A percentile compares a stretch with the other conserved stretches of the same genome.
These are phyloP conservation scores for Gossypium schwendimanii DNA, from an alignment of 441 rosid genomes.

Conservation along the genomic window DNA sequence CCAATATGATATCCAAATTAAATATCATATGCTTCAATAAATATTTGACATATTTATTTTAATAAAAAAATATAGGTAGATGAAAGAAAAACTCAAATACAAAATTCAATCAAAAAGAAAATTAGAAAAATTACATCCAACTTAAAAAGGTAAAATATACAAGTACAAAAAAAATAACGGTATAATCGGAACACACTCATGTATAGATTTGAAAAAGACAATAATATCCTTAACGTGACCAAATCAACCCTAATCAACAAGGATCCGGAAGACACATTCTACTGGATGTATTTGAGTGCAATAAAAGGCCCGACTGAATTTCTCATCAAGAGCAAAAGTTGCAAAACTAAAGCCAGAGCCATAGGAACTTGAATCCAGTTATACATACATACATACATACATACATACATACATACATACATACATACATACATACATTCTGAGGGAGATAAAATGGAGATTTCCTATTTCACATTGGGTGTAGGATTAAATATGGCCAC, in stretches of 20 bases:
- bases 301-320: no score
- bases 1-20: no score
- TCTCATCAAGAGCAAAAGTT: no score
- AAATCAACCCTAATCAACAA: conserved; percentile 27
- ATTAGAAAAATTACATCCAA: no score
- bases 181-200: conserved; percentile 9
- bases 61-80: no score
- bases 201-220: neutral
- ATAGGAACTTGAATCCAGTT: no score
- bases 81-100: no score
- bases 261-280: neutral
- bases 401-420: neutral
- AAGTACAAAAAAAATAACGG: neutral
- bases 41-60: no score
- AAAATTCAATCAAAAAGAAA: no score
- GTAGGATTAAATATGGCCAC: neutral
- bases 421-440: neutral
- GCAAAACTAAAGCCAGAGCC: no score
- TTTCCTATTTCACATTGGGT: conserved; percentile 18
- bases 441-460: neutral
- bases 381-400: neutral
- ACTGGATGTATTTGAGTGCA: neutral
- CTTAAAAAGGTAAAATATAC: neutral
- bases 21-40: rapidly evolving
- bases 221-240: conserved; percentile 17